Evolutionary conservation across 2,329 filamentous ascomycete genomes (phyloP).

Genomic region (Ceratocystiopsis sp.): DNA sequence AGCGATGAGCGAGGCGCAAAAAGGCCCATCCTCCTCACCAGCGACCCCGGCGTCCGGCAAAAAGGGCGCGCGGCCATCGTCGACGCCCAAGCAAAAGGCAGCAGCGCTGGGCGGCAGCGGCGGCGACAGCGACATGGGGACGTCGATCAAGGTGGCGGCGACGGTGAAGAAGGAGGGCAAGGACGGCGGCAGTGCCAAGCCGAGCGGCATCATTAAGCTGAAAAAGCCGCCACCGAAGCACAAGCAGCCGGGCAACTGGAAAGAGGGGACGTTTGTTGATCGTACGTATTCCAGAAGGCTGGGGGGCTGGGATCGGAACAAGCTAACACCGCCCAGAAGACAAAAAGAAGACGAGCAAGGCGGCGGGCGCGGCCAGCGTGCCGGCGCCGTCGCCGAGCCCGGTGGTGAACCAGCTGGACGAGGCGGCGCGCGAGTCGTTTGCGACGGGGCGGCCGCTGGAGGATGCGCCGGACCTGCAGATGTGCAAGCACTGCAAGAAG

Average conservation of each 20-base stretch:
- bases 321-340: constrained; percentile 17
- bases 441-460: constrained; percentile 65
- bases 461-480: constrained; percentile 60
- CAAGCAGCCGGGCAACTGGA: constrained; percentile 54
- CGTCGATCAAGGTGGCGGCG: constrained; percentile 41
- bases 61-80: no score
- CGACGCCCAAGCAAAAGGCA: no score
- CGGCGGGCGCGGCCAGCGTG: constrained; percentile 21
- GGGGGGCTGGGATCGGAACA: no score
- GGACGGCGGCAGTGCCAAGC: constrained; percentile 12
- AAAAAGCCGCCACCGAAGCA: constrained; percentile 47
- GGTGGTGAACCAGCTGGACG: constrained; percentile 53
- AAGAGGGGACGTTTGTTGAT: constrained; percentile 45
- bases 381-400: constrained; percentile 33
- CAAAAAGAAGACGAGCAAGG: constrained; percentile 32
- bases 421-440: constrained; percentile 62
- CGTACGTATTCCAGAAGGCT: constrained; percentile 32
- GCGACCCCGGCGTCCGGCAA: no score
- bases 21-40: no score
- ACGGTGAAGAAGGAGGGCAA: constrained; percentile 28
- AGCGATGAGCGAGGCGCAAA: no score
- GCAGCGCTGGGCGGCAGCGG: no score
- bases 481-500: constrained; percentile 92
- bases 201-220: constrained; percentile 38
- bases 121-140: no score